phyloP scores from a whole-genome alignment of 23 red algal species.

The Agarophyton chilense region DNA sequence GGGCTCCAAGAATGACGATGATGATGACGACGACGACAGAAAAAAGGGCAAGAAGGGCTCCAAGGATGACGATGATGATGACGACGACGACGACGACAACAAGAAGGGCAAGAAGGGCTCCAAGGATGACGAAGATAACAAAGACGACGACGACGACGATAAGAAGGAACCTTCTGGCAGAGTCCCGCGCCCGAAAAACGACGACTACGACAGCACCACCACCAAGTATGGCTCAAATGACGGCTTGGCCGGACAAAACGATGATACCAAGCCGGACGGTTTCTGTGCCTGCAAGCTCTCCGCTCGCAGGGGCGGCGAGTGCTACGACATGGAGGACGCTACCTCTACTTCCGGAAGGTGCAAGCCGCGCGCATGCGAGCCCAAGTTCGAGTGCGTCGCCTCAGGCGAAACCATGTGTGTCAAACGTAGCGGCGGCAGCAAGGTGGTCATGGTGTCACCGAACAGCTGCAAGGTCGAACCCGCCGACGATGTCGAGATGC shows the following conservation, averaged over 20 bases:
- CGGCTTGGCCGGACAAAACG: background rate
- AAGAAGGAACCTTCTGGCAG: no score
- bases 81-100: no score
- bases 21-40: conserved; percentile 3
- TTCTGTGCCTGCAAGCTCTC: conserved; percentile 2
- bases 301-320: background rate
- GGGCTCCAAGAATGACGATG: background rate
- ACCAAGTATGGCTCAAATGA: background rate
- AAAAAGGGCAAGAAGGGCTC: background rate
- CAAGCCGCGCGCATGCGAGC: background rate
- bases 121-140: background rate
- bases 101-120: no score
- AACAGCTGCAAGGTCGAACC: background rate
- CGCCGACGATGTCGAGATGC: background rate
- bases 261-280: background rate
- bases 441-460: conserved; percentile 5
- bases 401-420: background rate
- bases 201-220: background rate
- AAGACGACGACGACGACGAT: no score
- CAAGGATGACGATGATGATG: background rate
- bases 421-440: background rate
- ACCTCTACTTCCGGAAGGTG: background rate
- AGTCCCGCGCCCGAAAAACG: background rate
- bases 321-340: conserved; percentile 6
- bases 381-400: conserved; percentile 17